Evolutionary conservation across 2,329 filamentous ascomycete genomes (phyloP), one percentile per base, ranked within the genome.

Genomic region (Aspergillus unguis): DNA sequence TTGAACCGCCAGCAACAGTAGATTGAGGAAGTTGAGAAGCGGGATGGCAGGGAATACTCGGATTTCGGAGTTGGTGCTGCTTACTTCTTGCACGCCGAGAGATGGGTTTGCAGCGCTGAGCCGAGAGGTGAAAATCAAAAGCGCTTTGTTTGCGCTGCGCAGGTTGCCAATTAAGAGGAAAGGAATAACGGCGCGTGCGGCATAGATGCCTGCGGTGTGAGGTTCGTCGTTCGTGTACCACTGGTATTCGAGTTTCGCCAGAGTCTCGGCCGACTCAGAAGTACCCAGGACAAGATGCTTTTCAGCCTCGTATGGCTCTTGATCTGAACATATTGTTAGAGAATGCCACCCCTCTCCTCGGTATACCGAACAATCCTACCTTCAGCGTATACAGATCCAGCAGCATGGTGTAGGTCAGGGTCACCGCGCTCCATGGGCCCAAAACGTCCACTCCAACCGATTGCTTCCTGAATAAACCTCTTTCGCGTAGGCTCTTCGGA

Each of bases 221-320:
- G 90, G 84, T 48, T 92, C 89, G 72, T 95, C 90, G 65, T 91
- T 84, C 56, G 82, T 85, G 78, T 97, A 99, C 94, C 94, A 99
- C 46, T 85, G 81, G 71, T 95, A 97, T 72, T 97, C 90, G 74
- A 97, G 82, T 62, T 84, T 84, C 44, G 86, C 85, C 49, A 99
- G 82, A 8, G 88, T 80, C 61, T 90, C 85, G 35, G 92, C 82
- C 0, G 91, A 96, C 71, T 95, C 91, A 62, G 87, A 88, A 7
- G 91, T 97, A 55, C 94, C 95, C 36, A 96, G 80, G 44, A 92
- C 73, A 50, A 99, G 80, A 72, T 99, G 94, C 62, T 85, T 83
- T 73, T 99, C 95, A 10, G 95, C 94, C 54, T 96, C 92, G 77
- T 96, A 95, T 27, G 87, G 83, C 56, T 96, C 90, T 71, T 92